These are phyloP conservation scores for Huntiella savannae DNA, from an alignment of 2,329 filamentous ascomycete genomes.

Conservation along the genomic window DNA sequence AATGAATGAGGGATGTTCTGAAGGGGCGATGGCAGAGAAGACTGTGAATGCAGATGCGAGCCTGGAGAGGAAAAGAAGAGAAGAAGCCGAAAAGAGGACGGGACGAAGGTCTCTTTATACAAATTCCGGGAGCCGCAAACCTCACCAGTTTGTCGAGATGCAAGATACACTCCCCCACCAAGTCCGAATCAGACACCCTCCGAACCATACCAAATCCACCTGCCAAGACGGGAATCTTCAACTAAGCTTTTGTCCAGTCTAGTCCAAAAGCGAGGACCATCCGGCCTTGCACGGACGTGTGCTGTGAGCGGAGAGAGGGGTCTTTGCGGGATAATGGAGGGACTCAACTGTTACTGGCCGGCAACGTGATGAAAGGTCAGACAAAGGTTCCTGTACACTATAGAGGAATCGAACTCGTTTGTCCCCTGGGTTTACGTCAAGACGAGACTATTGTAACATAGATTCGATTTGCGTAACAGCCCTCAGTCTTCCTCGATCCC, in stretches of 20 bases:
- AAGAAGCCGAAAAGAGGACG: background rate
- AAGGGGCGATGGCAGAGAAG: background rate
- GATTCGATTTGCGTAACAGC: no score
- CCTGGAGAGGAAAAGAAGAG: constrained; percentile 6
- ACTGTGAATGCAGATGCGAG: constrained; percentile 8
- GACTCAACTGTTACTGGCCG: no score
- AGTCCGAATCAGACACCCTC: background rate
- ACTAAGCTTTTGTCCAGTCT: background rate
- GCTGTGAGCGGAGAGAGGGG: no score
- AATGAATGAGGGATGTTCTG: background rate
- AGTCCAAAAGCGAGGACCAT: background rate
- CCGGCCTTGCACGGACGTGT: background rate
- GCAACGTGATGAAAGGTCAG: no score
- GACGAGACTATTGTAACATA: no score
- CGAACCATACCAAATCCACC: background rate
- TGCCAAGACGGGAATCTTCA: constrained; percentile 19
- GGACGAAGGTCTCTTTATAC: constrained; percentile 1
- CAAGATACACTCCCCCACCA: background rate
- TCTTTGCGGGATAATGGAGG: no score
- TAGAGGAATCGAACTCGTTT: no score
- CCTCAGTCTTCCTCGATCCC: no score
- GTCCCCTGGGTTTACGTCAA: no score
- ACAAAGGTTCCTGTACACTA: no score
- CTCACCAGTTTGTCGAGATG: background rate
- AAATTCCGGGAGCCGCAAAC: background rate